A percentile compares a stretch with the other conserved stretches of the same genome.
These are phyloP conservation scores for Solanum chaucha DNA, from an alignment of 257 asterid genomes.

Conservation along the genomic window DNA sequence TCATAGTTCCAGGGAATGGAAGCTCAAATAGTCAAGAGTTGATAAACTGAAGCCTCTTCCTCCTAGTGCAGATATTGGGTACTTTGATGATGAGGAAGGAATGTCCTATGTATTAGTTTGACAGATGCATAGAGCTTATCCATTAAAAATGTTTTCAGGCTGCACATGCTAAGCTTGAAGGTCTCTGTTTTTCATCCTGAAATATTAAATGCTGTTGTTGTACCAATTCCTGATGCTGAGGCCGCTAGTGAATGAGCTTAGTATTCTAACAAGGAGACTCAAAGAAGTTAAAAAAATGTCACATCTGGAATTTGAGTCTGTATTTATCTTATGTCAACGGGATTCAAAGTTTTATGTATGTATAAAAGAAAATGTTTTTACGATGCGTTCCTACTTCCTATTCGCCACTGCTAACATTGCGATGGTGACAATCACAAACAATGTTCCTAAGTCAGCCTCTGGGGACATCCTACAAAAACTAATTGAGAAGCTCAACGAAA, in stretches of 20 bases:
- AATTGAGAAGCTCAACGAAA: constrained; percentile 59
- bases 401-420: background rate
- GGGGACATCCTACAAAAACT: constrained; percentile 13
- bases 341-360: background rate
- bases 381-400: background rate
- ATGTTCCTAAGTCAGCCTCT: constrained; percentile 45
- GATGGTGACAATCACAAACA: constrained; percentile 56
- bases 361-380: background rate
- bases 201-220: constrained; percentile 69
- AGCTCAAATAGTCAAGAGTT: constrained; percentile 52
- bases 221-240: constrained; percentile 74
- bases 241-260: background rate
- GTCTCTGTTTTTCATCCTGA: constrained; percentile 74
- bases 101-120: constrained; percentile 63
- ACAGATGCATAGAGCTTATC: constrained; percentile 80
- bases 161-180: constrained; percentile 97
- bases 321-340: background rate
- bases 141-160: constrained; percentile 88
- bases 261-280: background rate
- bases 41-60: constrained; percentile 64
- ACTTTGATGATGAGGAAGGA: constrained; percentile 52
- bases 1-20: constrained; percentile 64
- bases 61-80: constrained; percentile 73
- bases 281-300: background rate
- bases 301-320: background rate